These are phyloP conservation scores for Nosema muscidifuracis DNA, from an alignment of 371 early-diverging fungal genomes.

Conservation along the genomic window DNA sequence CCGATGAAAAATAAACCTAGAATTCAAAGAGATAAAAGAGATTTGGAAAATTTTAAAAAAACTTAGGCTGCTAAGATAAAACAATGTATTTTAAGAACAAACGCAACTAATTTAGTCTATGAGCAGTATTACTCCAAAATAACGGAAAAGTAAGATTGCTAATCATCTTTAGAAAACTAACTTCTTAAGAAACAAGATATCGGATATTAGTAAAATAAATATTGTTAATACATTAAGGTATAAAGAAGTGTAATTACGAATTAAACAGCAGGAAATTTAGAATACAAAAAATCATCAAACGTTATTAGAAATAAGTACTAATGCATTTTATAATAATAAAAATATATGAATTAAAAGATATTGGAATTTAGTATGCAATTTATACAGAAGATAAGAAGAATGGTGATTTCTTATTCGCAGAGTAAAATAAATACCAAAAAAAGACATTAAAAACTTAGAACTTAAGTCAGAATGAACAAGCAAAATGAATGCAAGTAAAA, in stretches of 20 bases:
- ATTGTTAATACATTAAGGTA: slow-evolving; percentile 27
- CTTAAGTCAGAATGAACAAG: too few relatives aligned
- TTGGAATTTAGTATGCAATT: too few relatives aligned
- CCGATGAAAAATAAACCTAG: slow-evolving; percentile 21
- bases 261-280: slow-evolving; percentile 38
- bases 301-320: slow-evolving; percentile 33
- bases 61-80: slow-evolving; percentile 24
- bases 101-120: slow-evolving; percentile 44
- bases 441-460: too few relatives aligned
- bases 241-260: slow-evolving; percentile 41
- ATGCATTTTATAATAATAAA: slow-evolving; percentile 8
- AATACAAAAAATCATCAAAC: slow-evolving; percentile 24
- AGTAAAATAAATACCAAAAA: too few relatives aligned
- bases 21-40: slow-evolving; percentile 19
- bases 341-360: too few relatives aligned
- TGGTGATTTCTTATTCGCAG: too few relatives aligned
- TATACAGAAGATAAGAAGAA: too few relatives aligned
- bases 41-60: background rate
- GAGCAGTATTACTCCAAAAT: slow-evolving; percentile 41
- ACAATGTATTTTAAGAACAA: slow-evolving; percentile 40
- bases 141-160: slow-evolving; percentile 12
- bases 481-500: too few relatives aligned
- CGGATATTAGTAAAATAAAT: slow-evolving; percentile 41
- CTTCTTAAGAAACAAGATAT: slow-evolving; percentile 35
- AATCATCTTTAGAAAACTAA: slow-evolving; percentile 32